phyloP scores from a whole-genome alignment of 345 rosid species.

The Psidium guajava region DNA sequence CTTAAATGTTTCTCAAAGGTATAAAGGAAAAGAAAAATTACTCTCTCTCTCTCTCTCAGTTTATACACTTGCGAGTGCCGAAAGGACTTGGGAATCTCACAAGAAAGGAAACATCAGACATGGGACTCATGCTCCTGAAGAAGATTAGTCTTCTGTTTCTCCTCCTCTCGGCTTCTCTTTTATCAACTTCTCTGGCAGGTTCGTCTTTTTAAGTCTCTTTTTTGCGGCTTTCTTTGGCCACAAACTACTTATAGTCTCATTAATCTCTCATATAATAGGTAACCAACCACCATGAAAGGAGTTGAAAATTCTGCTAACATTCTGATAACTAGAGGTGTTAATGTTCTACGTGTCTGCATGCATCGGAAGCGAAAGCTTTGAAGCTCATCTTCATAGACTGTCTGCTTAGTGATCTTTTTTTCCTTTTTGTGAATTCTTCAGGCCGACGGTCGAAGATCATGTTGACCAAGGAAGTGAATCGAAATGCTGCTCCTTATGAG shows the following conservation, averaged over 20 bases:
- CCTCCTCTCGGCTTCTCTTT: constrained; percentile 1
- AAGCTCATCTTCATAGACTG: background rate
- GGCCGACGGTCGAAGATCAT: background rate
- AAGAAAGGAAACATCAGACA: background rate
- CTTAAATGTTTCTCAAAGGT: background rate
- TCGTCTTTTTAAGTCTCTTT: background rate
- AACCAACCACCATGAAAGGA: background rate
- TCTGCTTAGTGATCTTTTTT: background rate
- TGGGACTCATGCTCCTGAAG: background rate
- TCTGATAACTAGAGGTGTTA: background rate
- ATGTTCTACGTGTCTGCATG: background rate
- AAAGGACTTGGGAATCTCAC: background rate
- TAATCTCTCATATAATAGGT: background rate
- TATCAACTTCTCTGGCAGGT: constrained; percentile 6
- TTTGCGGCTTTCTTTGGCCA: background rate
- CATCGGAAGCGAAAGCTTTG: background rate
- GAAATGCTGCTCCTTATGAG: background rate
- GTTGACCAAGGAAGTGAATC: background rate
- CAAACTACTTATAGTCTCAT: background rate
- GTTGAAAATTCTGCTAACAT: background rate
- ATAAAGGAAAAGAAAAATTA: background rate
- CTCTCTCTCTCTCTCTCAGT: background rate
- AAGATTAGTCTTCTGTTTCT: constrained; percentile 1
- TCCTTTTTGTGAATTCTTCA: background rate
- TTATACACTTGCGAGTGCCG: constrained; percentile 1